These are phyloP conservation scores for Zymoseptoria tritici DNA, from an alignment of 2,329 filamentous ascomycete species.

Conservation along the genomic window DNA sequence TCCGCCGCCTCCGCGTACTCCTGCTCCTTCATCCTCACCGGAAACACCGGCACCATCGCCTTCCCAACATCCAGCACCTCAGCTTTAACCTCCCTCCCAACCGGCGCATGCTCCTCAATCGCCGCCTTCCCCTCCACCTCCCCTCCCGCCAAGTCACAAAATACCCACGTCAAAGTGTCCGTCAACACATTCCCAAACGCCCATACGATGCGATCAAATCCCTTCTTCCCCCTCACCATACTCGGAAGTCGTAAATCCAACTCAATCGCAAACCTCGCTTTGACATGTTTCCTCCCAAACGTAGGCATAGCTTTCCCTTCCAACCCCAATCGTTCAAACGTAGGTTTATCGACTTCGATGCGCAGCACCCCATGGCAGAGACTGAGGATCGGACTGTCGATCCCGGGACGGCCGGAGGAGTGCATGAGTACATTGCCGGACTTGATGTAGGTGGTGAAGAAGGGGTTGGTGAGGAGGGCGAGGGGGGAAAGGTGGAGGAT, in stretches of 20 bases:
- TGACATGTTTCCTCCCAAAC: constrained; percentile 55
- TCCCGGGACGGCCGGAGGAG: constrained; percentile 62
- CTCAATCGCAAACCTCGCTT: constrained; percentile 68
- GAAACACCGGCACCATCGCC: constrained; percentile 27
- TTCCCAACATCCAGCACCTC: constrained; percentile 19
- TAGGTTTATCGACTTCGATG: constrained; percentile 71
- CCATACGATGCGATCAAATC: constrained; percentile 69
- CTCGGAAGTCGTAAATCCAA: constrained; percentile 64
- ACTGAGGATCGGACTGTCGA: constrained; percentile 61
- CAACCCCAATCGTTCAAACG: constrained; percentile 75
- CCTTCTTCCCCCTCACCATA: constrained; percentile 78
- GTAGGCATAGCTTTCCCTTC: constrained; percentile 57
- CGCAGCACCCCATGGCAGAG: constrained; percentile 65
- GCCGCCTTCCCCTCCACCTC: background rate
- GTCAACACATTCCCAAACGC: constrained; percentile 72
- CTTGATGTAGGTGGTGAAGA: constrained; percentile 82
- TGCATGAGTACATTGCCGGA: constrained; percentile 64
- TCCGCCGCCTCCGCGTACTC: constrained; percentile 58
- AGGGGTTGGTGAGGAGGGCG: constrained; percentile 63
- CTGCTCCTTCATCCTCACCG: constrained; percentile 31
- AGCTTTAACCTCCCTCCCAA: constrained; percentile 22
- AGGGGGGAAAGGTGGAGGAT: constrained; percentile 65
- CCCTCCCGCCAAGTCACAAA: constrained; percentile 50
- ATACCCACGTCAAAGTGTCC: constrained; percentile 65
- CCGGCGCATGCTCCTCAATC: constrained; percentile 22